Conservation (phyloP, 1,284 basidiomycete genomes). For the Austroboletus novae-zelandiae region DNA sequence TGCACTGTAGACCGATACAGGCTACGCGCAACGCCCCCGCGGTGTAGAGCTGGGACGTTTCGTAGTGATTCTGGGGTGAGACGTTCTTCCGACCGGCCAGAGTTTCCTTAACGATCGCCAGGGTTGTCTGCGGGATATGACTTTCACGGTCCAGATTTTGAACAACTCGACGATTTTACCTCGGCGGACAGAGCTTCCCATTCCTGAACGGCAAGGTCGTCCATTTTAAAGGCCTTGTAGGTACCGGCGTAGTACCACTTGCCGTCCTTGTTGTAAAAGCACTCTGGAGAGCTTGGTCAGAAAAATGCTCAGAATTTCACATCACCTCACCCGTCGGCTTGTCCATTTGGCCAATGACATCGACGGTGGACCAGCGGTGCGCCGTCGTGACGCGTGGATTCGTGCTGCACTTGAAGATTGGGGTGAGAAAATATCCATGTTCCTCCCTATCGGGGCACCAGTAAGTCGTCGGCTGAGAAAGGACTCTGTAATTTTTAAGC, state of each 20-base stretch:
- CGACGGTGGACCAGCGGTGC: slow-evolving; percentile 64
- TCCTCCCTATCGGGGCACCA: slow-evolving; percentile 80
- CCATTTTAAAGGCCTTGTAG: slow-evolving; percentile 62
- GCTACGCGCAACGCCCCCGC: slow-evolving; percentile 68
- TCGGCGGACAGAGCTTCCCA: slow-evolving; percentile 65
- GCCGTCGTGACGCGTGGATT: slow-evolving; percentile 70
- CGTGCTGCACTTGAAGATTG: slow-evolving; percentile 70
- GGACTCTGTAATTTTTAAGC: slow-evolving; percentile 59
- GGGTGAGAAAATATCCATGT: slow-evolving; percentile 71
- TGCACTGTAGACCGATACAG: slow-evolving; percentile 69
- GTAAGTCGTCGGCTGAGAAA: slow-evolving; percentile 62
- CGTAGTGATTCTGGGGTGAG: slow-evolving; percentile 72
- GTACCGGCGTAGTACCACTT: slow-evolving; percentile 80
- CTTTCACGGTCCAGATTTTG: slow-evolving; percentile 6
- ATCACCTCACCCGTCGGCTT: slow-evolving; percentile 55
- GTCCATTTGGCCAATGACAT: slow-evolving; percentile 54
- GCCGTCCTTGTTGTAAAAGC: slow-evolving; percentile 73
- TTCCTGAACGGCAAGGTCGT: slow-evolving; percentile 61
- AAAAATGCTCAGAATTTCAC: neutral
- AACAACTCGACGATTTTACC: slow-evolving; percentile 36
- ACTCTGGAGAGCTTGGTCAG: slow-evolving; percentile 48
- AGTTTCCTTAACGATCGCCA: slow-evolving; percentile 67
- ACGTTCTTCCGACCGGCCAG: slow-evolving; percentile 66
- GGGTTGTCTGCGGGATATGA: slow-evolving; percentile 47
- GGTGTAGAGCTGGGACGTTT: slow-evolving; percentile 65